Evolutionary conservation across 2,329 filamentous ascomycete genomes (phyloP).

Genomic region (Botrytis fragariae): DNA sequence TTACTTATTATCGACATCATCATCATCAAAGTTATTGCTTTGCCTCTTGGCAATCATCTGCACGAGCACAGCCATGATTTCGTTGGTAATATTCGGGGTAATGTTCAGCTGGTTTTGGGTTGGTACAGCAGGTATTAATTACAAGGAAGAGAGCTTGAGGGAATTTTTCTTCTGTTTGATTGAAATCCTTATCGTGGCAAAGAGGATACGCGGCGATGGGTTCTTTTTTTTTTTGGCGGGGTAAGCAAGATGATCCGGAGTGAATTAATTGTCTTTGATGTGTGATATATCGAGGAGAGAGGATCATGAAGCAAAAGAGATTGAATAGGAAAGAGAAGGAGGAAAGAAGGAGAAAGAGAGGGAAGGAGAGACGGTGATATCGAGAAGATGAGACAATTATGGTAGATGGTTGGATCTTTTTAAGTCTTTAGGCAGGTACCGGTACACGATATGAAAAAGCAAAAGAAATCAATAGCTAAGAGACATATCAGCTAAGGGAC

Average conservation of each 20-base stretch:
- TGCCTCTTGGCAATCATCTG: conserved; percentile 10
- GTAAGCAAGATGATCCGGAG: neutral
- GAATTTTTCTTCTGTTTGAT: neutral
- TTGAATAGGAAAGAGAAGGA: neutral
- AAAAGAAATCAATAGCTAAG: too few species aligned
- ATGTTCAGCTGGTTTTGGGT: neutral
- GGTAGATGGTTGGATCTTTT: neutral
- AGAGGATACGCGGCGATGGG: neutral
- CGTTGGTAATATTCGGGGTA: neutral
- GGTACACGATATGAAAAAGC: neutral
- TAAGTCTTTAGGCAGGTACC: neutral
- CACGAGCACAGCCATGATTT: neutral
- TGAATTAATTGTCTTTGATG: neutral
- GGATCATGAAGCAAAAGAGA: too few species aligned
- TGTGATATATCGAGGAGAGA: neutral
- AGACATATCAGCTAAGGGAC: too few species aligned
- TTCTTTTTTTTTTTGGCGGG: neutral
- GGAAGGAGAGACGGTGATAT: neutral
- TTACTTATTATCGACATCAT: neutral
- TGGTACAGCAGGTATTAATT: neutral
- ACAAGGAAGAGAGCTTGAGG: neutral
- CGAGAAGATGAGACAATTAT: too few species aligned
- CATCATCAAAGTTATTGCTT: neutral
- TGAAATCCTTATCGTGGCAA: neutral
- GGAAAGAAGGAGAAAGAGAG: neutral